A percentile compares a stretch with the other conserved stretches of the same genome.
phyloP scores from a whole-genome alignment of 768 basidiomycete genomes.

The Psilocybe subaeruginosa region DNA sequence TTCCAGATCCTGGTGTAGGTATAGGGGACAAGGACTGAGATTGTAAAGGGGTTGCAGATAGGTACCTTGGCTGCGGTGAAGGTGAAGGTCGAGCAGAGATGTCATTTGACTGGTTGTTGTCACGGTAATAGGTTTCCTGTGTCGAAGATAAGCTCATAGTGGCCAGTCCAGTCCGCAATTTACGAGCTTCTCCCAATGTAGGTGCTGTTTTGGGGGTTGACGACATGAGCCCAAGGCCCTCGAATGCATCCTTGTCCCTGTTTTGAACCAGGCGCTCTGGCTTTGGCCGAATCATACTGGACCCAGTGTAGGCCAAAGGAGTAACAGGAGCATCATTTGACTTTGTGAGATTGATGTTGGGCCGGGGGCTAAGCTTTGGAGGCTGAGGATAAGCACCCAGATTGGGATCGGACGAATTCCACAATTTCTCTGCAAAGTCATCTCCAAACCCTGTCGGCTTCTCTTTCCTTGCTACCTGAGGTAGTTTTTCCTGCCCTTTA shows the following conservation, averaged over 20 bases:
- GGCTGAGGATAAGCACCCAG: conserved; percentile 19
- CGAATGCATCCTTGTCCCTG: conserved; percentile 73
- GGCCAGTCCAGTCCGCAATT: conserved; percentile 72
- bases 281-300: conserved; percentile 24
- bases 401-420: conserved; percentile 50
- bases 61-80: conserved; percentile 34
- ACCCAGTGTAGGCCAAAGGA: conserved; percentile 32
- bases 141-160: conserved; percentile 40
- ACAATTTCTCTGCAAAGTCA: conserved; percentile 61
- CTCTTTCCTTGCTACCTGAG: conserved; percentile 20
- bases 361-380: conserved; percentile 22
- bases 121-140: conserved; percentile 28
- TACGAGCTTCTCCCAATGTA: conserved; percentile 77
- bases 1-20: conserved; percentile 28
- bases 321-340: conserved; percentile 22
- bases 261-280: conserved; percentile 23
- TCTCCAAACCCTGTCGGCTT: conserved; percentile 62
- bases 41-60: conserved; percentile 29
- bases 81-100: conserved; percentile 35
- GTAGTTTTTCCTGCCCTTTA: conserved; percentile 24
- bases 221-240: conserved; percentile 62
- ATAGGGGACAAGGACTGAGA: conserved; percentile 34
- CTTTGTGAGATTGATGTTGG: conserved; percentile 19
- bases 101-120: conserved; percentile 26
- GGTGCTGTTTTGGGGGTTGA: conserved; percentile 51